Conservation (phyloP, 2,329 filamentous ascomycete species). For the Xylariales sp. region DNA sequence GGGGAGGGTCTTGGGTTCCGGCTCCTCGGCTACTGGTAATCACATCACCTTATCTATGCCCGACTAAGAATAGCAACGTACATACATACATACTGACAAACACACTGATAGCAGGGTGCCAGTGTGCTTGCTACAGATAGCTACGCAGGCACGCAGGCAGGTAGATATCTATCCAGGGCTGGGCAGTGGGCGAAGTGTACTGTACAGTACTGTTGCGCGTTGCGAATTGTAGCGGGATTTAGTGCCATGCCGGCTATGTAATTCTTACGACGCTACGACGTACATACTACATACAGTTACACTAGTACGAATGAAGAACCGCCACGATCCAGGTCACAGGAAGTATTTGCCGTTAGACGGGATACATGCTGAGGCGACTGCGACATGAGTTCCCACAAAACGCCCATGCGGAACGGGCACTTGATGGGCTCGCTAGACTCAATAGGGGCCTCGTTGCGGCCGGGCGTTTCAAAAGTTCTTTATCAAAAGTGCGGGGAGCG, state of each 20-base stretch:
- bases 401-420: constrained; percentile 23
- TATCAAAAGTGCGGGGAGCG: constrained; percentile 17
- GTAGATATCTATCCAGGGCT: too few species aligned
- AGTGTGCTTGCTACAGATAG: too few species aligned
- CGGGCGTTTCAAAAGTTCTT: constrained; percentile 10
- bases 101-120: too few species aligned
- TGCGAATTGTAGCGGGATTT: background rate
- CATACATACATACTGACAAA: too few species aligned
- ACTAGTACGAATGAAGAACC: constrained; percentile 26
- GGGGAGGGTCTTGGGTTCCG: background rate
- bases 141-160: too few species aligned
- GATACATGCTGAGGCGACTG: background rate
- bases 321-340: constrained; percentile 4
- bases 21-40: background rate
- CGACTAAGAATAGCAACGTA: constrained; percentile 24
- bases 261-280: background rate
- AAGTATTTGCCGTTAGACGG: constrained; percentile 12
- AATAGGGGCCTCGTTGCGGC: constrained; percentile 18
- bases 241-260: constrained; percentile 7
- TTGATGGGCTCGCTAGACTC: constrained; percentile 8
- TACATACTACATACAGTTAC: constrained; percentile 1
- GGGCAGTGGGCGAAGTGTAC: too few species aligned
- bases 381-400: constrained; percentile 13
- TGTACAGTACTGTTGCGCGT: too few species aligned
- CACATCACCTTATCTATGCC: background rate